Evolutionary conservation across 257 asterid genomes (phyloP).

Genomic region (Fraxinus excelsior): DNA sequence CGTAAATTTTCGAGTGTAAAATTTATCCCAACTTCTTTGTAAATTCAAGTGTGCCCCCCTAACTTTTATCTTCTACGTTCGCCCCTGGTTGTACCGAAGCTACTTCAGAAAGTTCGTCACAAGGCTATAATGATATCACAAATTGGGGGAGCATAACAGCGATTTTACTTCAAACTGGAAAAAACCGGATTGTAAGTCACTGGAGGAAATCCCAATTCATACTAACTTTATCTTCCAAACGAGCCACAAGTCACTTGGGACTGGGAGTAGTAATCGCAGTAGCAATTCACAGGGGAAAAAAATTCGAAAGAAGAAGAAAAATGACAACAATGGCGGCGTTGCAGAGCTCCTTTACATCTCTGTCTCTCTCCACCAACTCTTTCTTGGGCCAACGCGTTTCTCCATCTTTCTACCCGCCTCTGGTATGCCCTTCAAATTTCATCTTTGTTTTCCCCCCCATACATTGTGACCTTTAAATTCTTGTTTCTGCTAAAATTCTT

Average conservation of each 20-base stretch:
- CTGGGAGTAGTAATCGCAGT: conserved; percentile 12
- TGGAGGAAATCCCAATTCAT: conserved; percentile 11
- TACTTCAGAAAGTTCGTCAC: not conserved
- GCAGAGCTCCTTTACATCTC: conserved; percentile 68
- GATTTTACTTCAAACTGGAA: conserved; percentile 22
- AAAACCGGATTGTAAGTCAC: conserved; percentile 30
- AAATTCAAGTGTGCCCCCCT: too few species aligned
- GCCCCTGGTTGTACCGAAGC: not conserved
- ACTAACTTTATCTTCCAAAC: conserved; percentile 34
- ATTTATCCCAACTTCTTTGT: too few species aligned
- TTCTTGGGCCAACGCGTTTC: conserved; percentile 69
- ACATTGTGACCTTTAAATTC: not conserved
- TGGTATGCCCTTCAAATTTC: conserved; percentile 37
- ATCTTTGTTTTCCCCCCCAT: not conserved
- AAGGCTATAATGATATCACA: not conserved
- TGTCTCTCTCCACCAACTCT: conserved; percentile 64
- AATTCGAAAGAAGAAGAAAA: not conserved
- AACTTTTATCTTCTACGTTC: too few species aligned
- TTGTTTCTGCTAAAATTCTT: not conserved
- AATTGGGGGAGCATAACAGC: not conserved
- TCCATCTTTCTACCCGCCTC: conserved; percentile 51
- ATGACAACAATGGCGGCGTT: conserved; percentile 69
- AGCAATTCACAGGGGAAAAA: conserved; percentile 7
- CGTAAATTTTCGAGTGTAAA: too few species aligned
- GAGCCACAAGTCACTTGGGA: conserved; percentile 6